These are phyloP conservation scores for Panicum hallii DNA, from an alignment of 202 grass and related monocot genomes.

Conservation along the genomic window DNA sequence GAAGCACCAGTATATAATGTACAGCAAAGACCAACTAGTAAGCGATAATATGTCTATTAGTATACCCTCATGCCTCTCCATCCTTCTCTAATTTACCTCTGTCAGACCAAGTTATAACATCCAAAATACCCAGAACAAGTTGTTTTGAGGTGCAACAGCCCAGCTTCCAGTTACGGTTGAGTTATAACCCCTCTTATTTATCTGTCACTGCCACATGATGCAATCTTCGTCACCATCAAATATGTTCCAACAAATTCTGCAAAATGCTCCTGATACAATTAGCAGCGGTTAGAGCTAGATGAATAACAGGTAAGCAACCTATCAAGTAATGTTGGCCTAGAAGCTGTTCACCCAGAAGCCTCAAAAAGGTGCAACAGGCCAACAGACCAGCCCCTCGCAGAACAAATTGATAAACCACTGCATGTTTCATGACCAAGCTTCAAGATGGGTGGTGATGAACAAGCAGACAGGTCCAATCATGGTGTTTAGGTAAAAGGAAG, in stretches of 20 bases:
- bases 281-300: neutral
- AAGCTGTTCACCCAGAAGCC: neutral
- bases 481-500: neutral
- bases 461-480: neutral
- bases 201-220: neutral
- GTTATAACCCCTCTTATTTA: neutral
- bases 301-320: slow-evolving; percentile 6
- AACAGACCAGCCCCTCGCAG: neutral
- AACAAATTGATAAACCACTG: neutral
- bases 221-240: slow-evolving; percentile 42
- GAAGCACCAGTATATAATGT: neutral
- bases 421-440: slow-evolving; percentile 13
- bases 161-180: neutral
- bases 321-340: slow-evolving; percentile 1
- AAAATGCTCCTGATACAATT: slow-evolving; percentile 2
- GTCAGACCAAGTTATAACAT: neutral
- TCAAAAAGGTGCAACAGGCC: neutral
- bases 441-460: neutral
- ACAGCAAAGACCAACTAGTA: neutral
- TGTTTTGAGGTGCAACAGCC: neutral
- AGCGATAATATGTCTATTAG: neutral
- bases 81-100: slow-evolving; percentile 6
- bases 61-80: neutral
- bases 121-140: neutral
- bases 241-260: neutral